phyloP scores from a whole-genome alignment of 202 grass and related monocot species.

The Zoysia matrella region DNA sequence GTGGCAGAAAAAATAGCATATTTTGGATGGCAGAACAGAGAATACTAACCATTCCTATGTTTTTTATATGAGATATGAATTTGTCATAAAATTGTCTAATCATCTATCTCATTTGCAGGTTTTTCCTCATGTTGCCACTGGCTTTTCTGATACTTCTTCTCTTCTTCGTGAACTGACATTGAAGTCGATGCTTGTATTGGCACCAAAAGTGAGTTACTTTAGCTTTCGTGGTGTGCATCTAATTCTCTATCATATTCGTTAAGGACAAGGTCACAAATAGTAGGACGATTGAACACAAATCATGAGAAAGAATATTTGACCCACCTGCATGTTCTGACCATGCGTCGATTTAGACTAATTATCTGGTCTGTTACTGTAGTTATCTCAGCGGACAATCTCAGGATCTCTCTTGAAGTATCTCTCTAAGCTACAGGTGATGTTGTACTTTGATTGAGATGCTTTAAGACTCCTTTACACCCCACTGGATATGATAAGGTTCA shows the following conservation, averaged over 20 bases:
- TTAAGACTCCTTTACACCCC: constrained; percentile 21
- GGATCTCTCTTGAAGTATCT: constrained; percentile 99
- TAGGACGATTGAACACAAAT: neutral
- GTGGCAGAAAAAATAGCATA: neutral
- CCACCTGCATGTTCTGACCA: neutral
- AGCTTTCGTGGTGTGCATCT: constrained; percentile 19
- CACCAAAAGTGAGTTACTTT: constrained; percentile 78
- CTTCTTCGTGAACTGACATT: constrained; percentile 94
- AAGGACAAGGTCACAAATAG: neutral
- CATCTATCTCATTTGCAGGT: constrained; percentile 60
- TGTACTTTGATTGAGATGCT: constrained; percentile 28
- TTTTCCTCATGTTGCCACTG: constrained; percentile 95
- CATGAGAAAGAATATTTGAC: neutral
- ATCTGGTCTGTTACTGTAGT: constrained; percentile 58
- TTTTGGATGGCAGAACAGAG: neutral
- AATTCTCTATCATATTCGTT: neutral
- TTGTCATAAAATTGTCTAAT: constrained; percentile 39
- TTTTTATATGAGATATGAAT: neutral
- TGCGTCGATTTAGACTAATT: constrained; percentile 42
- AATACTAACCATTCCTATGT: neutral
- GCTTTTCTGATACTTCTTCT: constrained; percentile 90
- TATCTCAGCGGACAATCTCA: constrained; percentile 95
- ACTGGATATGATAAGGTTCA: constrained; percentile 32
- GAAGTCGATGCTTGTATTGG: constrained; percentile 97
- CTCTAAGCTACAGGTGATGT: constrained; percentile 93